These are phyloP conservation scores for Rhizopus delemar DNA, from an alignment of 371 early-diverging fungal species.

Conservation along the genomic window DNA sequence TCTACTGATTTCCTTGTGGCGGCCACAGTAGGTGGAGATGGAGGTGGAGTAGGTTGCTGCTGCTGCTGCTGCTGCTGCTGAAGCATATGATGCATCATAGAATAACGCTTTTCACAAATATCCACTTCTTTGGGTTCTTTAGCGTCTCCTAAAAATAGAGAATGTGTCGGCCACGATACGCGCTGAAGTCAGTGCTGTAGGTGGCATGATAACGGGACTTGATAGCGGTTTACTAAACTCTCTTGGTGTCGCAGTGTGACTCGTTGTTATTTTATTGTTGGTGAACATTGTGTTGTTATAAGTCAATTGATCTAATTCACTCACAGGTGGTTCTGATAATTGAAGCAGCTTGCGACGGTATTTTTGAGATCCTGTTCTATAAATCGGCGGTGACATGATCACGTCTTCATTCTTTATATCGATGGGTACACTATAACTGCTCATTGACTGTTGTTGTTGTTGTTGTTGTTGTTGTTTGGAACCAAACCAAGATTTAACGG, in stretches of 20 bases:
- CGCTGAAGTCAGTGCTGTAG: constrained; percentile 24
- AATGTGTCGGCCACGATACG: constrained; percentile 24
- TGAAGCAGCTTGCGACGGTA: constrained; percentile 34
- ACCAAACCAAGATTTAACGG: constrained; percentile 17
- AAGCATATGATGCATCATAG: constrained; percentile 23
- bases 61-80: constrained; percentile 2
- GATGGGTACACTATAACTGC: constrained; percentile 18
- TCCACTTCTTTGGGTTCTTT: constrained; percentile 28
- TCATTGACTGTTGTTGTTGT: constrained; percentile 16
- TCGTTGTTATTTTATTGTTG: constrained; percentile 1
- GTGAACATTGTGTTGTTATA: constrained; percentile 29
- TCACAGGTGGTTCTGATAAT: constrained; percentile 35
- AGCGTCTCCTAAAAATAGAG: constrained; percentile 23
- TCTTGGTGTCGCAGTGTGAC: background rate
- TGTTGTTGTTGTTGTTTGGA: constrained; percentile 4
- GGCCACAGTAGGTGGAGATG: constrained; percentile 21
- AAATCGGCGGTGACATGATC: constrained; percentile 30
- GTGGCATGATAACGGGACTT: constrained; percentile 15
- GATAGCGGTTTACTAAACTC: background rate
- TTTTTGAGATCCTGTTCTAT: constrained; percentile 34
- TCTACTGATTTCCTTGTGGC: background rate
- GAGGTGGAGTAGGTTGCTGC: constrained; percentile 18
- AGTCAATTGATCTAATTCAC: constrained; percentile 40
- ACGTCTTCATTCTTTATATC: constrained; percentile 4
- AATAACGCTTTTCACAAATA: constrained; percentile 34